Evolutionary conservation across 768 basidiomycete genomes (phyloP).

Genomic region (Tulasnella sp.): DNA sequence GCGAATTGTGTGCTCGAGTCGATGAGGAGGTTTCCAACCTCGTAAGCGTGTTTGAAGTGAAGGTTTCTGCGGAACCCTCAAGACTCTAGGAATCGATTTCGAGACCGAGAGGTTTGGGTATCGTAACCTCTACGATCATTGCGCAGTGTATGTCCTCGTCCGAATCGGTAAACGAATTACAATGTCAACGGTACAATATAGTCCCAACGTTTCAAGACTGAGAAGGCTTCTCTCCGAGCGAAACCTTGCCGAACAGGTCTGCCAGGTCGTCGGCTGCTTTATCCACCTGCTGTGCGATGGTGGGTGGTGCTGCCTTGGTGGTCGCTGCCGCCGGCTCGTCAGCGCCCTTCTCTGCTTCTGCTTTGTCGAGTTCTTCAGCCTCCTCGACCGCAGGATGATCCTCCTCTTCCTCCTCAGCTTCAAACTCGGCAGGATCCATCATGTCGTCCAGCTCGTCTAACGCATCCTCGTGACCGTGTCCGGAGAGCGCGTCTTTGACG

Average conservation of each 20-base stretch:
- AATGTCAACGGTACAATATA: background rate
- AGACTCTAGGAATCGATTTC: too few species aligned
- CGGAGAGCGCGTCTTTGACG: conserved; percentile 48
- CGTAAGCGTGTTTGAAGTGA: too few species aligned
- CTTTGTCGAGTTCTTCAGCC: conserved; percentile 43
- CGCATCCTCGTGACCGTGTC: conserved; percentile 70
- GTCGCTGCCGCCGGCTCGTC: conserved; percentile 52
- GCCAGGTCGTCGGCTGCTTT: conserved; percentile 61
- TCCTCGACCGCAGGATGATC: conserved; percentile 38
- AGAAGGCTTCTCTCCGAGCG: conserved; percentile 28
- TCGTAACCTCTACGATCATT: background rate
- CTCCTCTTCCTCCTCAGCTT: conserved; percentile 43
- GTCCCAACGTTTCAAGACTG: background rate
- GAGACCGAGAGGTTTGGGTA: background rate
- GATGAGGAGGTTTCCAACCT: too few species aligned
- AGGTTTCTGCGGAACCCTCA: too few species aligned
- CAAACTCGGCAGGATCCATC: conserved; percentile 66
- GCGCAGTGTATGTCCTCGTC: background rate
- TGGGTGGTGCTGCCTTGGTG: conserved; percentile 44
- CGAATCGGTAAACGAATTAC: background rate
- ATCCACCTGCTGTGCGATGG: conserved; percentile 36
- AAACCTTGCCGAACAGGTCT: conserved; percentile 67
- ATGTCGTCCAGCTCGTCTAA: conserved; percentile 76
- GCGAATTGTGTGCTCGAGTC: background rate
- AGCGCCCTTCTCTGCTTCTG: conserved; percentile 49